These are phyloP conservation scores for Solanum raphanifolium DNA, from an alignment of 257 asterid species.

Conservation along the genomic window DNA sequence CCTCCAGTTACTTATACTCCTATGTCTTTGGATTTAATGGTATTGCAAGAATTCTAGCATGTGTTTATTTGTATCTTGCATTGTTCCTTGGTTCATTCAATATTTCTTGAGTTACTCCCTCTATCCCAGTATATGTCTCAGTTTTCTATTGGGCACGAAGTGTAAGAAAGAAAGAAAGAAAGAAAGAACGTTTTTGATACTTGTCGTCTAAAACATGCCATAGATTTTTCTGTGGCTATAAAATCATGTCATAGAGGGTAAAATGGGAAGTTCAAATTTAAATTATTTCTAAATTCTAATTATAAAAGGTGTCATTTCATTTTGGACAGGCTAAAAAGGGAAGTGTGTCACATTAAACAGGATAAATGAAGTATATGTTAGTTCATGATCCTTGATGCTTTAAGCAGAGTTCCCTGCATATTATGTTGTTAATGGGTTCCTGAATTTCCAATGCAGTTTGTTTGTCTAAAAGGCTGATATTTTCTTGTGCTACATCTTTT, in stretches of 20 bases:
- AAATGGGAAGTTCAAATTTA: neutral
- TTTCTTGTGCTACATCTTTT: too few species aligned
- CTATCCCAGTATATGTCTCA: neutral
- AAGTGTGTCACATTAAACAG: neutral
- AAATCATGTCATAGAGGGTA: neutral
- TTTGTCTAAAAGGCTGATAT: too few species aligned
- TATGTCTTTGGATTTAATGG: neutral
- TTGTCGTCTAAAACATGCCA: neutral
- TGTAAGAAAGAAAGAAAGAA: neutral
- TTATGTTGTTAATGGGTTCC: too few species aligned
- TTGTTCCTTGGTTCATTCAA: neutral
- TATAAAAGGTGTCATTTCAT: neutral
- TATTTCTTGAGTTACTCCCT: neutral
- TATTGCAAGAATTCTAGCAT: neutral
- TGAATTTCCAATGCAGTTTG: too few species aligned
- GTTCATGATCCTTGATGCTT: too few species aligned
- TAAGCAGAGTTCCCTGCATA: too few species aligned
- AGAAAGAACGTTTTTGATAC: neutral
- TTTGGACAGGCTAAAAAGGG: neutral
- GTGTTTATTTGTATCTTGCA: neutral
- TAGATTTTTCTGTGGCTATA: neutral
- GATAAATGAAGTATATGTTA: too few species aligned
- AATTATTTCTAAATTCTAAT: neutral
- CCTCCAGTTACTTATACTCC: neutral
- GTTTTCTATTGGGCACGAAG: neutral